Evolutionary conservation across 148 eudicot species (phyloP), one percentile per base, ranked within the genome.

Genomic region (Suaeda aralocaspica): DNA sequence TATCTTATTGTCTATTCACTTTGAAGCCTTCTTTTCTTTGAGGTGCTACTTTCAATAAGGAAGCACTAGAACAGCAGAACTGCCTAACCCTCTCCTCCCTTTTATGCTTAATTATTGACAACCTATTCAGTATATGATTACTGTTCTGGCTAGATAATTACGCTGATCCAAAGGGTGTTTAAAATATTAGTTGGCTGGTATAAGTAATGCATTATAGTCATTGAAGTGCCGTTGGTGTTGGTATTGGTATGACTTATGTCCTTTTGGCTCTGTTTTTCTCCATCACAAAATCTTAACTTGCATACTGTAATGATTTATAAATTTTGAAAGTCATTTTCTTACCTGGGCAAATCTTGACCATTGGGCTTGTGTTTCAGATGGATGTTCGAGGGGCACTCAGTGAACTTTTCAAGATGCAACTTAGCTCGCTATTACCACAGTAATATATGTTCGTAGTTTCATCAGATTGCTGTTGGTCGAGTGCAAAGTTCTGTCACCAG

Each of bases 301-400:
- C n/a, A n/a, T n/a, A n/a, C 41, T 36, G 41, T 36, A 8, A 3
- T 36, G 41, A 36, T 36, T 36, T n/a, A n/a, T n/a, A n/a, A n/a
- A n/a, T n/a, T n/a, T 15, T 46, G n/a, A 46, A 42, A 42, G 46
- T 31, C 14, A 4, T 28, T 46, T 28, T 48, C 44, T 14, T 21
- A 5, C 14, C 1, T 25, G 25, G n/a, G 13, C 22, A 31, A 46
- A 63, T 72, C 39, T 60, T 45, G 50, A 67, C 24, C 5, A 1
- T 63, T 53, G 8, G 41, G 30, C 21, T 74, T 59, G 6, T 71
- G 6, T 71, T 52, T 63, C 87, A 93, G 98, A 93, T 88, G 95
- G 95, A 90, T 76, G 92, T 93, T 63, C 98, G 95, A 42, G 89
- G 90, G 62, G 95, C 98, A 14, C 81, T 93, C 39, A 90, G 95